Percentiles rank a stretch among this genome's conserved stretches.
phyloP scores from a whole-genome alignment of 768 basidiomycete genomes.

The Boletus coccyginus region DNA sequence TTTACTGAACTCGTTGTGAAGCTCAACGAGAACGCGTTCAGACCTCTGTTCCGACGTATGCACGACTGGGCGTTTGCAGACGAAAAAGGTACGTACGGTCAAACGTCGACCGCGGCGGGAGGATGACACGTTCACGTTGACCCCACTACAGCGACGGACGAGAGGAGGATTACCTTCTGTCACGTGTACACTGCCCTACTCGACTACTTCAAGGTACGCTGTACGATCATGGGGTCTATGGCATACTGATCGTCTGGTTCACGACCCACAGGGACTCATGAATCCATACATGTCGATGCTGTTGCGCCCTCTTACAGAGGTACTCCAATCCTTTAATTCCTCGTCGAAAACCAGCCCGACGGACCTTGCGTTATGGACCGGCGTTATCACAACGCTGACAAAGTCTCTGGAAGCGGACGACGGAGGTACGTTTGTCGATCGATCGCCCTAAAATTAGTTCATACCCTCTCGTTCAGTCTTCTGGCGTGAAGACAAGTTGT shows the following conservation, averaged over 20 bases:
- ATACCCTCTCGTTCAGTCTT: slow-evolving; percentile 54
- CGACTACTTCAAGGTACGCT: slow-evolving; percentile 81
- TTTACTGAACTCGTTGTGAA: slow-evolving; percentile 91
- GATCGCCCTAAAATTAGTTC: not conserved
- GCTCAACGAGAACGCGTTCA: slow-evolving; percentile 88
- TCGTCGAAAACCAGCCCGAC: slow-evolving; percentile 20
- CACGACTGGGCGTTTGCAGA: slow-evolving; percentile 92
- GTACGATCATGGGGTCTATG: too few species aligned
- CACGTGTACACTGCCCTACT: slow-evolving; percentile 71
- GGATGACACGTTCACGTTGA: not conserved
- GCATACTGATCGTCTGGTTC: not conserved
- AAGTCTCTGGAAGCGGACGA: slow-evolving; percentile 79
- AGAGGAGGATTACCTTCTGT: slow-evolving; percentile 69
- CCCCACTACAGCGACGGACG: slow-evolving; percentile 27
- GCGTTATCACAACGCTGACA: slow-evolving; percentile 56
- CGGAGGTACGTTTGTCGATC: slow-evolving; percentile 50
- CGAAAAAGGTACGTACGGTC: slow-evolving; percentile 40
- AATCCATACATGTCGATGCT: slow-evolving; percentile 87
- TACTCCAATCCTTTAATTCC: slow-evolving; percentile 50
- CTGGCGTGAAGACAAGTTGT: slow-evolving; percentile 85
- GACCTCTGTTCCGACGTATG: slow-evolving; percentile 84
- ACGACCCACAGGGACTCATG: slow-evolving; percentile 63
- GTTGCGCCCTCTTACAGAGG: slow-evolving; percentile 61
- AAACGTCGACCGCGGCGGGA: not conserved
- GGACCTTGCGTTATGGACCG: slow-evolving; percentile 56